Conservation (phyloP, 2,329 filamentous ascomycete genomes). For the Ceratocystis lukuohia region DNA sequence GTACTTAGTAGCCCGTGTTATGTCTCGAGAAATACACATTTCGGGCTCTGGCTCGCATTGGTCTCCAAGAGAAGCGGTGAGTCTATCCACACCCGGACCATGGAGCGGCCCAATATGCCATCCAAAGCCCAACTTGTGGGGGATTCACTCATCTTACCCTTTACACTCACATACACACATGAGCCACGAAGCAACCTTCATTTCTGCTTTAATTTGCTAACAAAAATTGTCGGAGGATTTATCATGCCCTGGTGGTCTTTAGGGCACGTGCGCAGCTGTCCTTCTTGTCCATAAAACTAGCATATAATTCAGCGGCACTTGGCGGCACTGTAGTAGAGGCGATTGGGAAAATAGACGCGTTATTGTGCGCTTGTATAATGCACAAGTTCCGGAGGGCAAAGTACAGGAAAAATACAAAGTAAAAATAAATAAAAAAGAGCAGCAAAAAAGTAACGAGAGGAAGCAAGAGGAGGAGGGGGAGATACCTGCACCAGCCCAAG, state of each 20-base stretch:
- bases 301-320: constrained; percentile 7
- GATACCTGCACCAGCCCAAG: background rate
- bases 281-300: constrained; percentile 4
- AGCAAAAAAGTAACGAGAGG: background rate
- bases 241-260: background rate
- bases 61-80: background rate
- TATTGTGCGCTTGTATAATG: background rate
- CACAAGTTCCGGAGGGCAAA: background rate
- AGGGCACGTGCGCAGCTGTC: background rate
- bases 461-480: background rate
- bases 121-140: background rate
- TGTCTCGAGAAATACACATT: too few relatives aligned
- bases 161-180: background rate
- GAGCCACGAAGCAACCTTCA: background rate
- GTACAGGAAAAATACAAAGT: background rate
- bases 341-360: background rate
- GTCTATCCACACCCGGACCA: background rate
- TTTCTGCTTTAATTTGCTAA: background rate
- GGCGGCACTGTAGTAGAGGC: constrained; percentile 1
- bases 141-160: background rate
- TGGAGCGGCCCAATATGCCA: background rate
- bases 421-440: background rate
- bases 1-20: too few relatives aligned
- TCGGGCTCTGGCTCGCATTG: too few relatives aligned
- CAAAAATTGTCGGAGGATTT: constrained; percentile 2